phyloP scores from a whole-genome alignment of 192 early-diverging fungal genomes.

The Backusella macrospora region DNA sequence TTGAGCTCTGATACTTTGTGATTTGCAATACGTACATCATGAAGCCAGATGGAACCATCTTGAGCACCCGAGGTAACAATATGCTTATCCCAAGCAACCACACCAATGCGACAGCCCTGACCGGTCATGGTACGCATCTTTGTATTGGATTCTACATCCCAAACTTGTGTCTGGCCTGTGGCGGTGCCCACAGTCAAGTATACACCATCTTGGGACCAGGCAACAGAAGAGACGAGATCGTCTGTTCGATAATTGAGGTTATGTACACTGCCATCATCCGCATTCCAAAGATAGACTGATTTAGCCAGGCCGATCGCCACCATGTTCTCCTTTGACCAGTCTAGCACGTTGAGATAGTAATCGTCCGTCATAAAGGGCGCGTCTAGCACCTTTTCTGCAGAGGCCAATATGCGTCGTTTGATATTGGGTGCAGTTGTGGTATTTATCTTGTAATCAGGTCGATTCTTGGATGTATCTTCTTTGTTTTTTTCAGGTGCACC shows the following conservation, averaged over 20 bases:
- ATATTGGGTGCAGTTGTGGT: conserved; percentile 29
- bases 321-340: conserved; percentile 84
- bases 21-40: conserved; percentile 87
- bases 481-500: not conserved
- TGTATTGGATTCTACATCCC: conserved; percentile 78
- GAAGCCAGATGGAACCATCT: conserved; percentile 93
- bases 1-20: conserved; percentile 77
- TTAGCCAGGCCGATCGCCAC: conserved; percentile 87
- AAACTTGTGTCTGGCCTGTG: conserved; percentile 86
- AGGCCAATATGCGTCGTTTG: conserved; percentile 75
- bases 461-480: conserved; percentile 45
- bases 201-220: conserved; percentile 72
- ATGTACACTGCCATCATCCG: conserved; percentile 68
- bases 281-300: conserved; percentile 92
- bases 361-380: conserved; percentile 89
- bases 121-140: conserved; percentile 86
- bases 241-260: conserved; percentile 47
- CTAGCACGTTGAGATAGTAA: conserved; percentile 94
- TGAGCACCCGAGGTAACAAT: conserved; percentile 82
- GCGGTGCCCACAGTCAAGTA: conserved; percentile 73
- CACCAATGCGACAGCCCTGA: conserved; percentile 79
- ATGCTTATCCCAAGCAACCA: conserved; percentile 83
- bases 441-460: conserved; percentile 56
- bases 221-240: conserved; percentile 74
- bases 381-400: conserved; percentile 86